Base-by-base conservation (phyloP, 2,329 filamentous ascomycete species). In the Fusarium circinatum region DNA sequence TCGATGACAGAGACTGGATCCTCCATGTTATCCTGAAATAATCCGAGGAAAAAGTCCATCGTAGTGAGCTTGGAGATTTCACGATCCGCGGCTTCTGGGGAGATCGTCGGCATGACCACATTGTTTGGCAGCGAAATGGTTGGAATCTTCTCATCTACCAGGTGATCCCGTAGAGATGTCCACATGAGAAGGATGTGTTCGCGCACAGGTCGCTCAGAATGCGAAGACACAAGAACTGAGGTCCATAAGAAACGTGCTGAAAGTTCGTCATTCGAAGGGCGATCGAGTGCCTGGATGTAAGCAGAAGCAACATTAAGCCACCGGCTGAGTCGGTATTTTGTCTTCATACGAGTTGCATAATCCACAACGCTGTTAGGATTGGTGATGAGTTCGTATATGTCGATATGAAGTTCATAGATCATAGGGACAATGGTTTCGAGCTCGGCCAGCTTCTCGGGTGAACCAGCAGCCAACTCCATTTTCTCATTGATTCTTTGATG, bases 21-120 rank as follows among this genome's bases (percentile, higher is more conserved):
- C 52, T 92, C 91, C 66, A 92, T 89, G 65, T 96, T 93, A 42
- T 95, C 91, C 68, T 94, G 93, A 80, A 98, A 98, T 2, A 99
- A 89, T 42, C 92, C 94, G 57, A 95, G 87, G 82, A 99, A 98
- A 81, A 98, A 98, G 79, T 98, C 96, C 89, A 97, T 96, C 1
- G 96, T 98, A 20, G 94, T 98, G 39, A 98, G 87, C 77, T 95
- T 95, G 18, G 94, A 96, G 32, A 98, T 92, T 80, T 99, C 96
- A 62, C 94, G 91, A 71, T 98, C 95, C 13, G 96, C 92, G 1
- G 94, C 94, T n/a, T 89, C 88, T 5, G 90, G 84, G 0, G 96
- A 98, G 56, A 99, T 89, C 71, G 96, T 93, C 0, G 94, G 90
- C 91, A 99, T 97, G 26, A 95, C 89, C 3, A 90, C 89, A 78